Conservation (phyloP, 73 alveolate species). For the Effrenium voratum region DNA sequence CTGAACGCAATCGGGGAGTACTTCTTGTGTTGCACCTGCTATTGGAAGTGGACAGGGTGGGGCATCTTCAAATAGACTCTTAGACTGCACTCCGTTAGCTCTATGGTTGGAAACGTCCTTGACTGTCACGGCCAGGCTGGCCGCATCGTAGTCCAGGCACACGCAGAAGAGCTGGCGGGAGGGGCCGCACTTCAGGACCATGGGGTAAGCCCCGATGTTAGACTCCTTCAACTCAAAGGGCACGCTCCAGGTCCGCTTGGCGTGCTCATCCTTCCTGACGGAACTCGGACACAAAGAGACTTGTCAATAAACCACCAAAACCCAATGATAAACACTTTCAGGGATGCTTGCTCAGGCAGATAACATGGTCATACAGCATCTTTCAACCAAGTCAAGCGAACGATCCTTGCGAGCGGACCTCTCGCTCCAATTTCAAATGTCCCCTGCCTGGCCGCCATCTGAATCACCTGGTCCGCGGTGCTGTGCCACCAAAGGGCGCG, state of each 20-base stretch:
- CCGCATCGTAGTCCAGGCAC: conserved; percentile 85
- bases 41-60: no score
- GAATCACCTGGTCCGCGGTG: conserved; percentile 41
- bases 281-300: not conserved
- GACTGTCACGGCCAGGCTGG: conserved; percentile 69
- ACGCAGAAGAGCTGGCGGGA: conserved; percentile 31
- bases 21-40: no score
- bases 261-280: not conserved
- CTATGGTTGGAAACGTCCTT: no score
- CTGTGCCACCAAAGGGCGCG: conserved; percentile 74
- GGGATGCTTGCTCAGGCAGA: not conserved
- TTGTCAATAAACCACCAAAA: not conserved
- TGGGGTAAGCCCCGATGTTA: conserved; percentile 90
- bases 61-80: no score
- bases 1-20: no score
- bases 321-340: not conserved
- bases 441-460: not conserved
- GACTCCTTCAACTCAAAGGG: no score
- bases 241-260: not conserved
- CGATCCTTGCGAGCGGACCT: not conserved
- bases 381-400: not conserved
- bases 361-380: not conserved
- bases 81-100: no score
- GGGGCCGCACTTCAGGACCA: conserved; percentile 58
- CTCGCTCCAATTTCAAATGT: not conserved